Base-by-base conservation (phyloP, 306 rosid genomes). In the Herpetospermum pedunculosum region DNA sequence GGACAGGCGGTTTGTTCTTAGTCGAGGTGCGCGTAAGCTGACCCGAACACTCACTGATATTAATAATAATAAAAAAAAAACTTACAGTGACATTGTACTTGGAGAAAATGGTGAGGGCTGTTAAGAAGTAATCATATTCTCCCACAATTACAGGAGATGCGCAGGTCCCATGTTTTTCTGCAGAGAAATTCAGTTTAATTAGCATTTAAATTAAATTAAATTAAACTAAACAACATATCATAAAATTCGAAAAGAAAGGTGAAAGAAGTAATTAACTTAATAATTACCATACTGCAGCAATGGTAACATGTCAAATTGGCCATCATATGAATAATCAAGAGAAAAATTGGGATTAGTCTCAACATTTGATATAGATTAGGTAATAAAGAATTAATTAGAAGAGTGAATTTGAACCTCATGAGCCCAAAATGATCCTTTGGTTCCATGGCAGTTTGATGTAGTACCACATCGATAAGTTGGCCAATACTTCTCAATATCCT, bases 81-180 rank as follows among this genome's bases (percentile, higher is more conserved):
- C 72, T 13, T 65, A 65, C 72, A 0, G 72, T 65, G 52, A 65
- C 72, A 38, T 65, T 65, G 11, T 65, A 40, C 72, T 65, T 65
- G 52, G 72, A 65, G 72, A 35, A 65, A 34, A 65, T 21, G 72
- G 72, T 65, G 52, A 65, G 32, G 2, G 50, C 13, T 19, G 72
- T 65, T 52, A 65, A 65, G 8, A 65, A 65, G 52, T 65, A 65
- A 65, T 65, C 72, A 23, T 21, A 65, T 40, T 65, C 72, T 4
- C 72, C 72, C 32, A 65, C 72, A 40, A 65, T 40, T 5, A 65
- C 32, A 11, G 72, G 72, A 19, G 50, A 32, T 35, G 72, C 52
- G 9, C 72, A 65, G 1, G 72, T 65, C 10, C 72, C 72, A 65
- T 65, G 72, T 21, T 65, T 65, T 35, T 65, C 72, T 64, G 29